A percentile compares a stretch with the other conserved stretches of the same genome.
These are phyloP conservation scores for Colletotrichum liriopes DNA, from an alignment of 2,329 filamentous ascomycete species.

Conservation along the genomic window DNA sequence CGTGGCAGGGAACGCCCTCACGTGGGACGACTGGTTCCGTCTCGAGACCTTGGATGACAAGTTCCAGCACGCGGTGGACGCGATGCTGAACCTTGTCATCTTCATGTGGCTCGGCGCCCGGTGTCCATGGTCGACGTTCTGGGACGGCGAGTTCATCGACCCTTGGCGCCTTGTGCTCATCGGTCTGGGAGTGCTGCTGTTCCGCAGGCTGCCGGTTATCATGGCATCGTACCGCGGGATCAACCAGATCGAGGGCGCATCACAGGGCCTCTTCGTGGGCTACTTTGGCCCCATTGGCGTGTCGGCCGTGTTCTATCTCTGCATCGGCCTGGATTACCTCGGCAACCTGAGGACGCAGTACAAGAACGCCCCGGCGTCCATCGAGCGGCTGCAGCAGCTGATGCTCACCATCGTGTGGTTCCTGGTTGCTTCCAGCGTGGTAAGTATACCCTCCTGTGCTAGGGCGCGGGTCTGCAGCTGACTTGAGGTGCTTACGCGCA, in stretches of 20 bases:
- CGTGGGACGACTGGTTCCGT: conserved; percentile 95
- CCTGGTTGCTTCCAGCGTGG: conserved; percentile 84
- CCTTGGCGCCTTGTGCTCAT: conserved; percentile 81
- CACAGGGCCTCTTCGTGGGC: conserved; percentile 87
- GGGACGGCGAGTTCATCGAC: conserved; percentile 76
- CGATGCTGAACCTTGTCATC: conserved; percentile 89
- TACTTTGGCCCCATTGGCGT: conserved; percentile 96
- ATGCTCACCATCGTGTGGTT: conserved; percentile 88
- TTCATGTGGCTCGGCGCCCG: conserved; percentile 94
- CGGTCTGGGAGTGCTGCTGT: conserved; percentile 81
- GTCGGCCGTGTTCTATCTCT: conserved; percentile 90
- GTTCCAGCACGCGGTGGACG: conserved; percentile 92
- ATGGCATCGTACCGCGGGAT: conserved; percentile 82
- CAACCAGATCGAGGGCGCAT: conserved; percentile 81
- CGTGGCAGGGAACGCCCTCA: conserved; percentile 91
- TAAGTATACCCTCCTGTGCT: conserved; percentile 60
- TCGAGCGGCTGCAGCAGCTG: conserved; percentile 77
- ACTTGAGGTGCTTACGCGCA: neutral
- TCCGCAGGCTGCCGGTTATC: conserved; percentile 84
- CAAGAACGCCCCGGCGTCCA: conserved; percentile 58
- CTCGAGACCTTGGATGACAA: conserved; percentile 90
- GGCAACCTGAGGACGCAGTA: conserved; percentile 65
- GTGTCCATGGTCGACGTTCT: conserved; percentile 84
- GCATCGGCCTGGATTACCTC: conserved; percentile 84
- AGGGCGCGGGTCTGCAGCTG: too few relatives aligned